Evolutionary conservation across 495 filamentous ascomycete genomes (phyloP).

Genomic region (Extremus antarcticus): DNA sequence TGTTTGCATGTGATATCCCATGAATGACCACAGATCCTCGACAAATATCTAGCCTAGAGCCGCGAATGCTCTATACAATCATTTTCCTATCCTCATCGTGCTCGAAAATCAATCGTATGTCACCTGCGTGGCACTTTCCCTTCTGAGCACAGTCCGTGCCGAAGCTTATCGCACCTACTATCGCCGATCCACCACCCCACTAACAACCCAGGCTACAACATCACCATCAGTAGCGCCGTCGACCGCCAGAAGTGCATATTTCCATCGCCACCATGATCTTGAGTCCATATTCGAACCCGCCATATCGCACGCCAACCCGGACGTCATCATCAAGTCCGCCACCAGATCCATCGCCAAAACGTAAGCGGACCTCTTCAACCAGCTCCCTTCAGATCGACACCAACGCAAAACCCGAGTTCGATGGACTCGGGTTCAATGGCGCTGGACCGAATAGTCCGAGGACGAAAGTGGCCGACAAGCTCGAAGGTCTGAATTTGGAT

Average conservation of each 20-base stretch:
- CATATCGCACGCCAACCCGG: constrained; percentile 8
- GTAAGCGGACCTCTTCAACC: constrained; percentile 4
- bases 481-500: not conserved
- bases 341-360: constrained; percentile 7
- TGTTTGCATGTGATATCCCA: not conserved
- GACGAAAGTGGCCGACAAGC: constrained; percentile 8
- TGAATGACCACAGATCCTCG: too few relatives aligned
- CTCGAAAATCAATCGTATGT: too few relatives aligned
- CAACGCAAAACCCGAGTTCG: not conserved
- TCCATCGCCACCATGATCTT: not conserved
- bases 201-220: too few relatives aligned
- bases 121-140: too few relatives aligned
- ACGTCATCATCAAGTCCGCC: not conserved
- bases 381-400: not conserved
- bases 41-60: too few relatives aligned
- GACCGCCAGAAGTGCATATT: not conserved
- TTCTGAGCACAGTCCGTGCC: too few relatives aligned
- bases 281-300: not conserved
- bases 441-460: constrained; percentile 9
- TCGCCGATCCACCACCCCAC: too few relatives aligned
- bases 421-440: not conserved
- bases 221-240: not conserved
- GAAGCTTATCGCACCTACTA: too few relatives aligned
- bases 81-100: too few relatives aligned
- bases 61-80: too few relatives aligned